Evolutionary conservation across 441 rosid species (phyloP).

Genomic region (Kokia cookei): DNA sequence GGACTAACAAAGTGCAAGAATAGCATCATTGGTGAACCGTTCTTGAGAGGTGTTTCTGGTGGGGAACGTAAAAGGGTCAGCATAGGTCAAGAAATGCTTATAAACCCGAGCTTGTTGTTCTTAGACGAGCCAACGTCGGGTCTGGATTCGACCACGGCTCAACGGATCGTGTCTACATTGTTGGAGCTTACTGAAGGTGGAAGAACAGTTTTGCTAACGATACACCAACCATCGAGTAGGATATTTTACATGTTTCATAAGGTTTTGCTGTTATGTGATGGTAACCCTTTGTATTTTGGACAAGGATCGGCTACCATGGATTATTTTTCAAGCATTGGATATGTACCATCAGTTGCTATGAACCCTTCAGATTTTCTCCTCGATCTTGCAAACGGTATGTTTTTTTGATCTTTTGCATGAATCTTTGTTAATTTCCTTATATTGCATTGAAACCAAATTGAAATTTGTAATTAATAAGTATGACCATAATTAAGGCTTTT

Average conservation of each 20-base stretch:
- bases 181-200: not conserved
- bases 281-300: not conserved
- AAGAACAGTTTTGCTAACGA: not conserved
- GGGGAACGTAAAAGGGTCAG: conserved; percentile 32
- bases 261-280: not conserved
- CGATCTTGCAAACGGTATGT: conserved; percentile 8
- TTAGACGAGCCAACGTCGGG: not conserved
- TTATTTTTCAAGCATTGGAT: not conserved
- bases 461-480: no score
- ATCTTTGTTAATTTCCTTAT: not conserved
- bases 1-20: conserved; percentile 24
- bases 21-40: conserved; percentile 24
- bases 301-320: not conserved
- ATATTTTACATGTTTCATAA: not conserved
- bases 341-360: not conserved
- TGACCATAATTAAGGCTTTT: no score
- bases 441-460: not conserved
- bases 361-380: not conserved
- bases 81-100: conserved; percentile 30
- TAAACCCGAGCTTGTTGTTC: conserved; percentile 31
- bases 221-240: not conserved
- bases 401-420: not conserved
- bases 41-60: conserved; percentile 25
- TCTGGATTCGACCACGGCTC: not conserved
- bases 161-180: not conserved